Evolutionary conservation across 805 yeast species (phyloP), one percentile per base, ranked within the genome.

Genomic region (Schwanniomyces polymorphus): DNA sequence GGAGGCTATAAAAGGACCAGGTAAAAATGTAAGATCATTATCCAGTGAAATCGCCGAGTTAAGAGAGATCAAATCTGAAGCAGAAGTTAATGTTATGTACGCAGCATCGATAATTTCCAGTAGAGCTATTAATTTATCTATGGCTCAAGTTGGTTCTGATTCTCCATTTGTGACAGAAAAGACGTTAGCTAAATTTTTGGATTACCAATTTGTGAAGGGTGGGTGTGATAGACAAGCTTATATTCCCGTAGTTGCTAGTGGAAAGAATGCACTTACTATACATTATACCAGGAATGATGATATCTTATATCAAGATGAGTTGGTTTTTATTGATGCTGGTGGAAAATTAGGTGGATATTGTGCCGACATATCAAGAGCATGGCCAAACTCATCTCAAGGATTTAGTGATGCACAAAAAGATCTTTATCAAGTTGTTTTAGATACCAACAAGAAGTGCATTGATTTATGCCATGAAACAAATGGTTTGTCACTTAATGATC

Each of bases 241-340:
- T 62, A 81, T 91, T 17, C 98, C 99, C 0, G 99, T 94, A 8
- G 96, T 94, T 3, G 99, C 98, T 5, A 86, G 96, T 28, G 99
- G 99, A 1, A 70, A 79, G 26, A 91, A 94, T 63, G 90, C 97
- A 0, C 69, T 94, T 34, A 88, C 92, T 34, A 92, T 94, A 49
- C 99, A 94, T 67, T 94, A 94, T 64, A 91, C 97, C 0, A 75
- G 96, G 49, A 94, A 94, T 59, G 96, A 94, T 65, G 96, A 89
- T 60, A 66, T 86, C 10, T 75, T 94, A 51, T 79, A 79, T 47
- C 78, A 80, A 38, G 90, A 84, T 52, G 97, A 92, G 52, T 69
- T 88, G 75, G 97, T 91, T 7, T 79, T 94, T 26, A 91, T 94
- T 3, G 99, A 94, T 66, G 98, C 98, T 3, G 95, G 96, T 1